Evolutionary conservation across 352 stramenopile species (phyloP), one percentile per base, ranked within the genome.

Genomic region (Aphanomyces euteiches): DNA sequence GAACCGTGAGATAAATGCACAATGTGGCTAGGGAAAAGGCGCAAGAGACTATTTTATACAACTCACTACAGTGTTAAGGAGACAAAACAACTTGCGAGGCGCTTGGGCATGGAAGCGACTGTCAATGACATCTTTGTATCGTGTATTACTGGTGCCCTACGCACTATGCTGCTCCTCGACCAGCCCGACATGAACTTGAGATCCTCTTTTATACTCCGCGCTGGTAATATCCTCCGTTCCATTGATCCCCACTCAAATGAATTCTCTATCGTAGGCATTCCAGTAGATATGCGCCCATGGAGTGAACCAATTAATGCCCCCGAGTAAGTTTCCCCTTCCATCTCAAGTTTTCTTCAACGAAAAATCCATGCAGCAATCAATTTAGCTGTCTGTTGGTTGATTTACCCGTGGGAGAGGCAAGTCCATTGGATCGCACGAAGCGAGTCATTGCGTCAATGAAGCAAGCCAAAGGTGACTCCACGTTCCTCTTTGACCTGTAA

Each of bases 71-170:
- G 80, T 48, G 84, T 92, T 3, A 67, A 78, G n/a, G 79, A 76
- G 15, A 89, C 82, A 56, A 92, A 92, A 74, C 78, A 76, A 19
- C 75, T 92, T 47, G 84, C 81, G 47, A 89, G 87, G 63, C 72
- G 80, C 17, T 84, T 81, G 57, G 60, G 45, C 45, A 53, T 53
- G 45, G 1, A 77, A 28, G 82, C 84, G 19, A 92, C 84, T 1
- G 75, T 92, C 54, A 92, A 92, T 69, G 84, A 92, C 65, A 80
- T 90, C 54, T 90, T 90, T 82, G 77, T 92, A 13, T 88, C 74
- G 54, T 87, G 87, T 37, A 80, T 92, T 41, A 81, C 84, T 8
- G 84, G 84, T 41, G 84, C 84, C 53, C 90, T 92, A 79, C 84
- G 83, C 72, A 82, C 83, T 10, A 85, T 92, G 74, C 66, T 85